Base-by-base conservation (phyloP, 148 eudicot genomes). In the Dianthus caryophyllus region DNA sequence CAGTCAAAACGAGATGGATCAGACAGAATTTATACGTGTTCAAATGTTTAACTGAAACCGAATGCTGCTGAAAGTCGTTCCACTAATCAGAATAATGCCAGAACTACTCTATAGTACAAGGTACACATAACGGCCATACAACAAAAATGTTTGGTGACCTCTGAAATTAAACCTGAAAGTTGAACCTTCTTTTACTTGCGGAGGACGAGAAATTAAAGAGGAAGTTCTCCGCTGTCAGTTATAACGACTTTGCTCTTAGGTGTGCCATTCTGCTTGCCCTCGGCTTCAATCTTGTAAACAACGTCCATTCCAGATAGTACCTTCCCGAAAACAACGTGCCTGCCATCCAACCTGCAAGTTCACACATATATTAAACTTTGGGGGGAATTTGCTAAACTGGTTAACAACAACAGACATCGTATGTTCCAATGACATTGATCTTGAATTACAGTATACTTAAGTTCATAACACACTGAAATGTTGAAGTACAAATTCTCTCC, bases 271-370 rank as follows among this genome's bases (percentile, higher is more conserved):
- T 94, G 98, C 22, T 33, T 76, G 29, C 98, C 98, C 76, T 94
- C 98, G 8, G 98, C 98, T 88, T 94, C 98, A 25, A 94, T 60
- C 83, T 94, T 90, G 82, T 94, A 94, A 62, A 94, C 92, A 25
- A 94, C 97, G 65, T 94, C 98, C 98, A 94, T 94, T 68, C 98
- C 98, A 0, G 98, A 90, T 30, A 94, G 66, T n/a, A 94, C 98
- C 79, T 94, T 94, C 46, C 98, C 97, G 50, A 94, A 94, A 21
- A 94, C 98, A 0, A 94, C 98, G 64, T 94, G 98, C 60, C 78
- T 80, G 16, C 96, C 98, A 76, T 94, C 98, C 87, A 94, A 94
- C 98, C 98, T 94, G 85, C 53, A 61, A 63, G 24, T 51, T 38
- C 17, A 29, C 43, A 29, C 56, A 58, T 1, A 0, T 48, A 29